Base-by-base conservation (phyloP, 495 filamentous ascomycete species). In the Hyphodiscus hymeniophilus region DNA sequence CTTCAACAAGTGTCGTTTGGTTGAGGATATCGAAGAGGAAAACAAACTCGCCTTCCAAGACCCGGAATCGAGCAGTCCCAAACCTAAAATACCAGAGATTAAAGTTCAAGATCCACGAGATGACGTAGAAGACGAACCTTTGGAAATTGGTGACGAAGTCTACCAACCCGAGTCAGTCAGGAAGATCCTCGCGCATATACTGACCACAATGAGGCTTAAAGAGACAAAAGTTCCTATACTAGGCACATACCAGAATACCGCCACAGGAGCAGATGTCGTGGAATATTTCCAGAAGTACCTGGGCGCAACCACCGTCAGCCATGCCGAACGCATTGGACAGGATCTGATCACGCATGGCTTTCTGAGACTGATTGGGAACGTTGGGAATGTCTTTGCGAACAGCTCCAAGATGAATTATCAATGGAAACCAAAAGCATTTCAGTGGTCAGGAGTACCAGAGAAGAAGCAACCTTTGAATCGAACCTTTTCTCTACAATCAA, bases 21-120 rank as follows among this genome's bases (percentile, higher is more conserved):
- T 96, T 6, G 92, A 99, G 64, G 92, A 99, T 60, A 65, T 96
- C 45, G 94, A 97, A 58, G 92, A 99, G 66, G 92, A 99, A 74
- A 95, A 95, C 61, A 96, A 97, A 66, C 78, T 99, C 11, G 90
- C 88, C 24, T 96, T 97, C 63, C 88, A 96, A 60, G 87, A 87
- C 51, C 88, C 90, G 1, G 61, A 58, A 36, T 50, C 47, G 23
- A 74, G 71, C 58, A 38, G 34, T 38, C 71, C 75, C 12, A 71
- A 74, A 47, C 56, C 65, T 54, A 63, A 65, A 55, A 70, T 72
- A 51, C 75, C 74, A 36, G 72, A 76, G 56, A 82, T 80, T 63
- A 77, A 75, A 59, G 76, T 79, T 16, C 60, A 58, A 10, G 44
- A 62, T 13, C 65, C 60, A 41, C 63, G 66, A 31, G 66, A 76